Evolutionary conservation across 768 basidiomycete species (phyloP).

Genomic region (Leccinum rimulosum): DNA sequence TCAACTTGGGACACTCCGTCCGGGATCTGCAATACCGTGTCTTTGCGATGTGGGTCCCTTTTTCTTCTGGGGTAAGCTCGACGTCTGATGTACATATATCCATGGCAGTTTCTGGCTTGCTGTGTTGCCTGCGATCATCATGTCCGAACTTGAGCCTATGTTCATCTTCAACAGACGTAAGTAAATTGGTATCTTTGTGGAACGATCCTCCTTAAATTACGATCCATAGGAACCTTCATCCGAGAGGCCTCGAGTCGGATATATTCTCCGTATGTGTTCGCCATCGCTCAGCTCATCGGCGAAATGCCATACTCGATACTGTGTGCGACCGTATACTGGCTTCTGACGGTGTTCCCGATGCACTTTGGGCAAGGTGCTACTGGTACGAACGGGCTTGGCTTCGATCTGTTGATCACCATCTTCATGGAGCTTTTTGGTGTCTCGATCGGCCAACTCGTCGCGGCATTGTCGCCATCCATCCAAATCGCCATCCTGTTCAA

Average conservation of each 20-base stretch:
- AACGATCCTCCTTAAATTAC: not conserved
- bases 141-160: slow-evolving; percentile 69
- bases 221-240: slow-evolving; percentile 37
- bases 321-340: slow-evolving; percentile 75
- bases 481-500: slow-evolving; percentile 80
- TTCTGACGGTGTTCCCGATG: slow-evolving; percentile 69
- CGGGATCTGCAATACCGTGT: slow-evolving; percentile 77
- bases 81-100: not conserved
- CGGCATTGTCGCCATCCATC: slow-evolving; percentile 72
- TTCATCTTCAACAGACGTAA: slow-evolving; percentile 70
- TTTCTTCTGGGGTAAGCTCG: not conserved
- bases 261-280: slow-evolving; percentile 84
- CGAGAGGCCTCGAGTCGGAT: slow-evolving; percentile 78
- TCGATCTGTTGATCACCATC: slow-evolving; percentile 67
- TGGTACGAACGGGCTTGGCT: slow-evolving; percentile 62
- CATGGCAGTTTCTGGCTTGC: slow-evolving; percentile 58
- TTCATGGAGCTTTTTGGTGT: slow-evolving; percentile 75
- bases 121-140: slow-evolving; percentile 70
- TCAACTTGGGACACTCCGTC: slow-evolving; percentile 63
- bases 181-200: slow-evolving; percentile 26
- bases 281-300: slow-evolving; percentile 75
- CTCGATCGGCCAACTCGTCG: slow-evolving; percentile 70
- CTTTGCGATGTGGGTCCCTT: slow-evolving; percentile 63
- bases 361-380: slow-evolving; percentile 62
- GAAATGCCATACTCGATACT: slow-evolving; percentile 77